phyloP scores from a whole-genome alignment of 2,329 filamentous ascomycete genomes.

The Botrytis byssoidea region DNA sequence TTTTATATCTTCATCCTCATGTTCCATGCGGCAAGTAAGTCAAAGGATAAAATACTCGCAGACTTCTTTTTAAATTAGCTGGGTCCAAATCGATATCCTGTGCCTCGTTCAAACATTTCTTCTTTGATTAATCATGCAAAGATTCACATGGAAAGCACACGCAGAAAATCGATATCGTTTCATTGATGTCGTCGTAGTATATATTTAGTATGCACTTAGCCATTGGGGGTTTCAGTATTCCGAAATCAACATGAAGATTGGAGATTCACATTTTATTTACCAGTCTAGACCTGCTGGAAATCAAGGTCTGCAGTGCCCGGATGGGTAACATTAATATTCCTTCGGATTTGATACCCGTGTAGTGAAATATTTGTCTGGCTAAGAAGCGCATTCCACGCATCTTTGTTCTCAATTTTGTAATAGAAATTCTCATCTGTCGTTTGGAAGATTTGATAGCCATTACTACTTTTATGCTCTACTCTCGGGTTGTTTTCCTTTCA shows the following conservation, averaged over 20 bases:
- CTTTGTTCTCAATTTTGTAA: background rate
- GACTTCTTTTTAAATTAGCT: background rate
- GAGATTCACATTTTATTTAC: background rate
- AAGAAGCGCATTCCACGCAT: background rate
- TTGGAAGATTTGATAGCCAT: background rate
- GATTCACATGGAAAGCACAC: background rate
- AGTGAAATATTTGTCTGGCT: background rate
- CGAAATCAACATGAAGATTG: background rate
- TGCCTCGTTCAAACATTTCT: background rate
- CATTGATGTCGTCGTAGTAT: background rate
- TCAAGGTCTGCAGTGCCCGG: background rate
- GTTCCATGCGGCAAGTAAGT: background rate
- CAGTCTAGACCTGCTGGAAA: background rate
- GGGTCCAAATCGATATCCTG: background rate
- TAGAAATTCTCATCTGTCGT: background rate
- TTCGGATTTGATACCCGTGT: background rate
- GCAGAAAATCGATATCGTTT: background rate
- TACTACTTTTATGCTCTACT: background rate
- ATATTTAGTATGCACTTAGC: background rate
- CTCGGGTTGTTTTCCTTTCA: background rate
- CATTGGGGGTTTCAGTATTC: background rate
- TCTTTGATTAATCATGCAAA: background rate
- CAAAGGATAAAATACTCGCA: background rate
- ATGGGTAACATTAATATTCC: background rate
- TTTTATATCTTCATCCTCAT: background rate